Percentiles rank a stretch among this genome's conserved stretches.
Evolutionary conservation across 257 asterid species (phyloP).

Genomic region (Solanum appendiculatum): DNA sequence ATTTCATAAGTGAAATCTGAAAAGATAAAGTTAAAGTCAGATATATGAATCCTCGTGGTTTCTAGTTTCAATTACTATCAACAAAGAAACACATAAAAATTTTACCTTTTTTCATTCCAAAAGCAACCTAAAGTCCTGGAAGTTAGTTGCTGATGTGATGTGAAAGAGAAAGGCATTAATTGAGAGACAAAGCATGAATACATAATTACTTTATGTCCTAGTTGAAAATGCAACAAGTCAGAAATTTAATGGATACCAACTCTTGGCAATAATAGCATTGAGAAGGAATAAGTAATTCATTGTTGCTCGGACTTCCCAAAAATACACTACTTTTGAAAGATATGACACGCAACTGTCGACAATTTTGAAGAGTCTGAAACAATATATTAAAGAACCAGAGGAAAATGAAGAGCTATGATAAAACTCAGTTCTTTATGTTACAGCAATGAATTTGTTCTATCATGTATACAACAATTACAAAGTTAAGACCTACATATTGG

Average conservation of each 20-base stretch:
- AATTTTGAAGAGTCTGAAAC: neutral
- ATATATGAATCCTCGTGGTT: neutral
- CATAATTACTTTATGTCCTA: neutral
- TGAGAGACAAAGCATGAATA: neutral
- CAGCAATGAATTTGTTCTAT: neutral
- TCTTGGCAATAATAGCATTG: neutral
- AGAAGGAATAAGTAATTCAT: neutral
- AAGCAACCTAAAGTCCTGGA: neutral
- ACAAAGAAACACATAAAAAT: neutral
- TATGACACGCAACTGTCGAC: neutral
- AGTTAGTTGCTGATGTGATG: neutral
- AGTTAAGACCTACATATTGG: neutral
- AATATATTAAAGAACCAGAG: neutral
- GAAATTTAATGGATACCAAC: neutral
- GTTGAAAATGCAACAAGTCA: neutral
- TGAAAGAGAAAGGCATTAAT: neutral
- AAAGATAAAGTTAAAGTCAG: neutral
- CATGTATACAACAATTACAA: neutral
- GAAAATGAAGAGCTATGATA: neutral
- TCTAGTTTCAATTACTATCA: neutral
- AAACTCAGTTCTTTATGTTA: neutral
- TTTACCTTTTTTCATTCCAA: neutral
- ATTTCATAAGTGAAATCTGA: neutral
- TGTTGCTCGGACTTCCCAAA: neutral
- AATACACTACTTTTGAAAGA: neutral